Percentiles rank a stretch among this genome's conserved stretches.
These are phyloP conservation scores for Leccinum subgranulosum DNA, from an alignment of 768 basidiomycete species.

Conservation along the genomic window DNA sequence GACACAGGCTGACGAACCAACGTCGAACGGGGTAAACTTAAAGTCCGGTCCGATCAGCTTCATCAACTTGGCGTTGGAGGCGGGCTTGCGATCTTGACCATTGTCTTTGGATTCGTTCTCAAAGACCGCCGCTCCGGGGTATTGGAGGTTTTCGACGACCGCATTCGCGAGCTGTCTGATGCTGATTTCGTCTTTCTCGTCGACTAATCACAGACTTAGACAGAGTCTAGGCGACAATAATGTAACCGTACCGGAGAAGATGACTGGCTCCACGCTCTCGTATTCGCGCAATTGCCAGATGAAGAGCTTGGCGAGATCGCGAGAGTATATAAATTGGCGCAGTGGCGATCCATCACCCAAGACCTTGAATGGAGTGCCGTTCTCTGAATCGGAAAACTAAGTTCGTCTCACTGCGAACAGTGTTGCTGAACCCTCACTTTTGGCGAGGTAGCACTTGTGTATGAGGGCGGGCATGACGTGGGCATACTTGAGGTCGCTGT, in stretches of 20 bases:
- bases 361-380: constrained; percentile 78
- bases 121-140: constrained; percentile 75
- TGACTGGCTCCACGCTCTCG: constrained; percentile 88
- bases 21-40: constrained; percentile 87
- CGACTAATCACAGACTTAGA: constrained; percentile 47
- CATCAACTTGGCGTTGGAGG: constrained; percentile 86
- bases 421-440: constrained; percentile 48
- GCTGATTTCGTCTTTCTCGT: constrained; percentile 91
- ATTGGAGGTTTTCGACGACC: constrained; percentile 82
- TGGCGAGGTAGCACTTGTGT: constrained; percentile 90
- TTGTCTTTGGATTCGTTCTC: constrained; percentile 68
- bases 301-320: constrained; percentile 92
- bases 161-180: constrained; percentile 89
- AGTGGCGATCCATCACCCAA: constrained; percentile 88
- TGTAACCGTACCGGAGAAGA: constrained; percentile 66
- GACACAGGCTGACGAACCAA: constrained; percentile 45
- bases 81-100: constrained; percentile 95
- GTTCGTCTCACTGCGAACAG: background rate
- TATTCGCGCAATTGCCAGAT: constrained; percentile 92
- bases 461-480: constrained; percentile 95
- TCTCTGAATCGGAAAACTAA: constrained; percentile 49
- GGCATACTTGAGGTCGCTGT: constrained; percentile 80
- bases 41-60: constrained; percentile 68
- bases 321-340: constrained; percentile 98
- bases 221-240: background rate